phyloP scores from a whole-genome alignment of 2,329 filamentous ascomycete species.

The Amylocarpus encephaloides region DNA sequence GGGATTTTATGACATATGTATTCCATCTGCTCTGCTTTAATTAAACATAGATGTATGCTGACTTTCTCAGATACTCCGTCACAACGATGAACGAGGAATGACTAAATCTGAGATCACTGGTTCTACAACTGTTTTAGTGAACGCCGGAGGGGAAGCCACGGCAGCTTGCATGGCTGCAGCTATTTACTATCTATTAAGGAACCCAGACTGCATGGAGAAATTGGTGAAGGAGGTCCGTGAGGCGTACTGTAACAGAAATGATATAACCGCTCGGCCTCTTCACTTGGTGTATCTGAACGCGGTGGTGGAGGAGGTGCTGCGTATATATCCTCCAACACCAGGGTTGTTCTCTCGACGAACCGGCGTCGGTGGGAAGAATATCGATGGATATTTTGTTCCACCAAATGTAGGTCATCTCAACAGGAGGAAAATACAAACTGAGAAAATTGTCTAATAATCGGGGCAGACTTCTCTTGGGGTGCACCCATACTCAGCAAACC shows the following conservation, averaged over 20 bases:
- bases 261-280: slow-evolving; percentile 35
- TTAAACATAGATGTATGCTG: background rate
- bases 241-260: slow-evolving; percentile 31
- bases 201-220: slow-evolving; percentile 29
- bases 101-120: background rate
- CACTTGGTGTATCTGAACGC: slow-evolving; percentile 35
- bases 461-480: background rate
- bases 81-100: background rate
- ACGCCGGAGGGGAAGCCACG: slow-evolving; percentile 1
- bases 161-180: slow-evolving; percentile 14
- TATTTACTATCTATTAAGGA: slow-evolving; percentile 24
- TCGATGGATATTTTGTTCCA: background rate
- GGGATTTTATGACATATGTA: background rate
- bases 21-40: too few species aligned
- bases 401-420: background rate
- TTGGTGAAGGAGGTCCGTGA: slow-evolving; percentile 36
- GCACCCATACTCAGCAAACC: background rate
- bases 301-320: slow-evolving; percentile 22
- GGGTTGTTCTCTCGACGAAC: slow-evolving; percentile 6
- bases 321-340: slow-evolving; percentile 20
- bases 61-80: background rate
- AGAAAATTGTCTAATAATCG: too few species aligned
- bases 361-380: background rate
- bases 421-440: too few species aligned
- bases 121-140: background rate